Conservation (phyloP, 2,329 filamentous ascomycete genomes). For the Monosporascus cannonballus region DNA sequence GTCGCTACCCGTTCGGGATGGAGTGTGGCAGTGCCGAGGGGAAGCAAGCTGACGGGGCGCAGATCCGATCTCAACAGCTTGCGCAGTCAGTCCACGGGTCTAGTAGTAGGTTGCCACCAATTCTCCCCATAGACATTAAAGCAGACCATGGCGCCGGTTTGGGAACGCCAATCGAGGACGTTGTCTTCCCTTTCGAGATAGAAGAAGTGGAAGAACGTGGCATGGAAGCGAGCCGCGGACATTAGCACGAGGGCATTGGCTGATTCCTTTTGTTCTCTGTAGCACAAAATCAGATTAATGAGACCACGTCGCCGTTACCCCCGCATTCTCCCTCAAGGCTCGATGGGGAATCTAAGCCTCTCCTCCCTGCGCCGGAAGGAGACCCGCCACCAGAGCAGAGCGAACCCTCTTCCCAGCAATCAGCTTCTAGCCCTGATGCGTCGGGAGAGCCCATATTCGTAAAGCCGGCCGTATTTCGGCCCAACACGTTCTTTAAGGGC, state of each 20-base stretch:
- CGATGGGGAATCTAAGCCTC: conserved; percentile 19
- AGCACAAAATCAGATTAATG: conserved; percentile 28
- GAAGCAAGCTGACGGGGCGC: conserved; percentile 1
- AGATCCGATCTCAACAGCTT: conserved; percentile 24
- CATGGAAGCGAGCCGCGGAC: conserved; percentile 8
- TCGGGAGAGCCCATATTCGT: conserved; percentile 29
- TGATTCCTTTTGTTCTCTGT: conserved; percentile 24
- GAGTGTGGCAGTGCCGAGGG: background rate
- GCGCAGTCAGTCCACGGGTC: conserved; percentile 18
- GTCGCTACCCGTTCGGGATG: conserved; percentile 4
- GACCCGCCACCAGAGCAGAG: conserved; percentile 16
- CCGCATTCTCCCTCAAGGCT: conserved; percentile 19
- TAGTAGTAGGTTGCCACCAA: conserved; percentile 22
- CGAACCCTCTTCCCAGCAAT: conserved; percentile 24
- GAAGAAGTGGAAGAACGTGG: conserved; percentile 23
- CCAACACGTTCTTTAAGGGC: conserved; percentile 53
- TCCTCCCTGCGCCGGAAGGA: conserved; percentile 21
- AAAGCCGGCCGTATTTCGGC: conserved; percentile 50
- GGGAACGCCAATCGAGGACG: conserved; percentile 17
- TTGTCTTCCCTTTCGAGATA: conserved; percentile 25
- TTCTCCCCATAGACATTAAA: conserved; percentile 15
- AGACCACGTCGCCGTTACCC: conserved; percentile 20
- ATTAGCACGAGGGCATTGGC: conserved; percentile 18
- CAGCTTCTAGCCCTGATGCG: conserved; percentile 17
- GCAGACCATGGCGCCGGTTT: conserved; percentile 13